These are phyloP conservation scores for Rasamsonia emersonii DNA, from an alignment of 2,329 filamentous ascomycete species.

Conservation along the genomic window DNA sequence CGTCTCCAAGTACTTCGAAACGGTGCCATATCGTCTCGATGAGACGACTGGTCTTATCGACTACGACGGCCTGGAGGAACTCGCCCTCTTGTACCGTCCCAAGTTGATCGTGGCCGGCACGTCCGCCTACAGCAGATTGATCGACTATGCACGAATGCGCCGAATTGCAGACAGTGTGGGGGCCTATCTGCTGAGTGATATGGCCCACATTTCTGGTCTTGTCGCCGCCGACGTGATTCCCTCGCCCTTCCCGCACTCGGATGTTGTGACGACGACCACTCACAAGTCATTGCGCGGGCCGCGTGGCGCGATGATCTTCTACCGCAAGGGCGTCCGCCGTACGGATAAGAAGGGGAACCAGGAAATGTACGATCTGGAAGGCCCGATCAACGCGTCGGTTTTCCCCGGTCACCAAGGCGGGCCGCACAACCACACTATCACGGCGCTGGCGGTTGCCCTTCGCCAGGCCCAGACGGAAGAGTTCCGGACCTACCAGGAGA, in stretches of 20 bases:
- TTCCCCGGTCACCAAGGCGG: slow-evolving; percentile 99
- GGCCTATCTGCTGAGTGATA: slow-evolving; percentile 92
- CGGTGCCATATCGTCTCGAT: slow-evolving; percentile 83
- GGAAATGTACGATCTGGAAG: slow-evolving; percentile 85
- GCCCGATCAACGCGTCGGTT: slow-evolving; percentile 96
- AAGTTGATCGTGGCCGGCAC: slow-evolving; percentile 96
- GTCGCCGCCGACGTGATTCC: slow-evolving; percentile 90
- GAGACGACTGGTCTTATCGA: slow-evolving; percentile 83
- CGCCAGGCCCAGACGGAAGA: slow-evolving; percentile 87
- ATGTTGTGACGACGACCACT: slow-evolving; percentile 96
- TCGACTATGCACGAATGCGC: slow-evolving; percentile 94
- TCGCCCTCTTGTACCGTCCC: slow-evolving; percentile 84
- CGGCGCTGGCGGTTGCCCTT: slow-evolving; percentile 84
- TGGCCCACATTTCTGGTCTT: slow-evolving; percentile 97
- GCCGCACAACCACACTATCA: slow-evolving; percentile 99
- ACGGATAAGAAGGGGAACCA: slow-evolving; percentile 89
- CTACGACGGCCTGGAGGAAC: slow-evolving; percentile 86
- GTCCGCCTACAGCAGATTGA: slow-evolving; percentile 94
- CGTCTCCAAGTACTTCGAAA: slow-evolving; percentile 98
- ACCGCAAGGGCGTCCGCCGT: slow-evolving; percentile 89
- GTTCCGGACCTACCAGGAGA: slow-evolving; percentile 88
- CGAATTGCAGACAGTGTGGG: slow-evolving; percentile 89
- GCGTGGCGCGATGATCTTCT: slow-evolving; percentile 99
- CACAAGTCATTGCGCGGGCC: slow-evolving; percentile 98
- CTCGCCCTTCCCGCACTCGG: slow-evolving; percentile 83